Base-by-base conservation (phyloP, 2,329 filamentous ascomycete genomes). In the Beauveria scarabaeidicola region DNA sequence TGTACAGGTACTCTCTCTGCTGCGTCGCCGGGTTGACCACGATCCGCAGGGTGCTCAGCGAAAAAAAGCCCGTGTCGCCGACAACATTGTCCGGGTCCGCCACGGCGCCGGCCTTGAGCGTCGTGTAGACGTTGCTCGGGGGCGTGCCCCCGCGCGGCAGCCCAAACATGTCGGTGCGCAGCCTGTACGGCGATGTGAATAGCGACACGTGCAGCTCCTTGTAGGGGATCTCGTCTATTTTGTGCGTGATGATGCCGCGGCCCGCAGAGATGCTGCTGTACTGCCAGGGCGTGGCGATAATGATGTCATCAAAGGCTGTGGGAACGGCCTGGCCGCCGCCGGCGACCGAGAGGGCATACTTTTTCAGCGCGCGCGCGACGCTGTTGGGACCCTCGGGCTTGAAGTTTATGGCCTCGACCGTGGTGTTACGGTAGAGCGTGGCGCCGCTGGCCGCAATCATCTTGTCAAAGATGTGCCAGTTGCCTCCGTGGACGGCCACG, bases 381-480 rank as follows among this genome's bases (percentile, higher is more conserved):
- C 68, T 72, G 61, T 69, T 74, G n/a, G 76, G 72, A 9, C 76
- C 75, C 19, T 76, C 72, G 57, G 81, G 77, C 1, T 74, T 70
- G 38, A 52, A 43, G 27, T 52, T 27, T 53, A 96, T 83, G 4
- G 76, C 76, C 0, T 79, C 77, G 1, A 97, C 87, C 0, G 82
- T 78, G 0, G 87, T 89, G 66, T 92, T 88, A 25, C 89, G 76
- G 43, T 77, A 75, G 5, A 92, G 64, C 0, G 77, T 72, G 0
- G 89, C 85, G 3, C 79, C 75, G 1, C 90, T 87, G 0, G 77
- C 74, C 41, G 82, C 78, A 1, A 93, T 76, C 88, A 97, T 95
- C 48, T 80, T 76, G n/a, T 87, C 81, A 69, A 99, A 99, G 58
- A 99, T 96, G 66, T 84, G 86, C 91, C 92, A 97, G 72, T 97